phyloP scores from a whole-genome alignment of 768 basidiomycete species.

The Pleurotus citrinopileatus region DNA sequence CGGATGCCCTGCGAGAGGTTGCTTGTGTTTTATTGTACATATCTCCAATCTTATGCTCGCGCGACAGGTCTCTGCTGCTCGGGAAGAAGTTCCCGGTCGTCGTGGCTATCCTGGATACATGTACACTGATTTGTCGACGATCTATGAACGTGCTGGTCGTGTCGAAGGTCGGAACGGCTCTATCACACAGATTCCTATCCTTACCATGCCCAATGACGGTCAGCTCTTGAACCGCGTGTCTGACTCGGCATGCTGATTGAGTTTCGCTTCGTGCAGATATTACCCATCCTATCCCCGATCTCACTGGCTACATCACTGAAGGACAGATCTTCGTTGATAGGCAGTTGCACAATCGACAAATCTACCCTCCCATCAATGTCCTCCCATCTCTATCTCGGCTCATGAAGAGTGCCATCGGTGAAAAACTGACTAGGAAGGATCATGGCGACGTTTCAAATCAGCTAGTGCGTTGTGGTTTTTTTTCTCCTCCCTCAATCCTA shows the following conservation, averaged over 20 bases:
- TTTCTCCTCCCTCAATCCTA: neutral
- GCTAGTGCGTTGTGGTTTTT: constrained; percentile 54
- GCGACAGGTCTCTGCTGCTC: constrained; percentile 88
- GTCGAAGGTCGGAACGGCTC: constrained; percentile 97
- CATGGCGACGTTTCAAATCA: constrained; percentile 99
- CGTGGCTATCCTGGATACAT: constrained; percentile 98
- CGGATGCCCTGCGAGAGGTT: constrained; percentile 93
- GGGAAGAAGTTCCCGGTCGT: constrained; percentile 98
- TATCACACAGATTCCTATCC: constrained; percentile 98
- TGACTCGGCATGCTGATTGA: constrained; percentile 9
- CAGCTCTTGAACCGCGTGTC: constrained; percentile 25
- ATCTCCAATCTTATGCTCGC: constrained; percentile 13
- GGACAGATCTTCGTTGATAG: constrained; percentile 99
- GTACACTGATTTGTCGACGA: constrained; percentile 99
- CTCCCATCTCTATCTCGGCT: constrained; percentile 96
- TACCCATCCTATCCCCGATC: constrained; percentile 99
- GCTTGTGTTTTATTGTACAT: constrained; percentile 25
- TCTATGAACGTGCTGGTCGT: constrained; percentile 99
- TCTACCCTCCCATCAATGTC: constrained; percentile 99
- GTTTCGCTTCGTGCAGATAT: constrained; percentile 64
- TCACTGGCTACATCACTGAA: constrained; percentile 99
- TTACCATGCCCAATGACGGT: constrained; percentile 99
- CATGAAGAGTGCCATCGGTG: constrained; percentile 99
- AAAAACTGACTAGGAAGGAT: constrained; percentile 95
- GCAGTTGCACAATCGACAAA: constrained; percentile 93